Evolutionary conservation across 2,329 filamentous ascomycete species (phyloP).

Genomic region (Aspergillus sp.): DNA sequence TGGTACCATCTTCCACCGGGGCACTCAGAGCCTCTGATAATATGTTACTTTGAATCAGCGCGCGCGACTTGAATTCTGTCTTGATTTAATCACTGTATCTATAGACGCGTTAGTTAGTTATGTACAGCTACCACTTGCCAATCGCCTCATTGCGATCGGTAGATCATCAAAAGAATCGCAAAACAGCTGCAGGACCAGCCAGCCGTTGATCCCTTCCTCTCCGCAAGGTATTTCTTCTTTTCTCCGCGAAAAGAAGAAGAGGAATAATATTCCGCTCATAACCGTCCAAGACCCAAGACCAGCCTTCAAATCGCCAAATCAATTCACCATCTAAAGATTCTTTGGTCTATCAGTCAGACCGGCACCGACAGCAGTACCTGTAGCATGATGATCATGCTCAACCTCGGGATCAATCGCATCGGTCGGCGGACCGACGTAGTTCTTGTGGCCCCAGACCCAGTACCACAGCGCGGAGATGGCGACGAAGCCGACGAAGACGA

Average conservation of each 20-base stretch:
- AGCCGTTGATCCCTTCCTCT: no score
- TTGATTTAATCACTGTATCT: neutral
- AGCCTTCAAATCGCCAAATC: neutral
- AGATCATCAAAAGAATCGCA: neutral
- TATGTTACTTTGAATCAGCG: no score
- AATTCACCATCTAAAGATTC: neutral
- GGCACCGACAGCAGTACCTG: no score
- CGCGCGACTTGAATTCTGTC: neutral
- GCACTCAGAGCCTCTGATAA: no score
- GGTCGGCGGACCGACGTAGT: conserved; percentile 63
- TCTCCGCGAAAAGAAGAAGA: no score
- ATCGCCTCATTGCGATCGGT: neutral
- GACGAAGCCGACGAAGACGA: conserved; percentile 68
- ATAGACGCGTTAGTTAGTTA: neutral
- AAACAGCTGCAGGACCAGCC: no score
- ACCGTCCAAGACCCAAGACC: neutral
- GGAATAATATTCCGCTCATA: neutral
- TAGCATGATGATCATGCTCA: neutral
- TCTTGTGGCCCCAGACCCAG: conserved; percentile 64
- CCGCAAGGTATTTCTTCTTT: no score
- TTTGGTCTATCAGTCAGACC: neutral
- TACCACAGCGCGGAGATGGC: conserved; percentile 67
- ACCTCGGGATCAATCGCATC: conserved; percentile 10
- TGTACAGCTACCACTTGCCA: neutral
- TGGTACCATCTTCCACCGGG: no score